Percentiles rank a stretch among this genome's conserved stretches.
phyloP scores from a whole-genome alignment of 2,329 filamentous ascomycete species.

The Diaporthe longicolla region DNA sequence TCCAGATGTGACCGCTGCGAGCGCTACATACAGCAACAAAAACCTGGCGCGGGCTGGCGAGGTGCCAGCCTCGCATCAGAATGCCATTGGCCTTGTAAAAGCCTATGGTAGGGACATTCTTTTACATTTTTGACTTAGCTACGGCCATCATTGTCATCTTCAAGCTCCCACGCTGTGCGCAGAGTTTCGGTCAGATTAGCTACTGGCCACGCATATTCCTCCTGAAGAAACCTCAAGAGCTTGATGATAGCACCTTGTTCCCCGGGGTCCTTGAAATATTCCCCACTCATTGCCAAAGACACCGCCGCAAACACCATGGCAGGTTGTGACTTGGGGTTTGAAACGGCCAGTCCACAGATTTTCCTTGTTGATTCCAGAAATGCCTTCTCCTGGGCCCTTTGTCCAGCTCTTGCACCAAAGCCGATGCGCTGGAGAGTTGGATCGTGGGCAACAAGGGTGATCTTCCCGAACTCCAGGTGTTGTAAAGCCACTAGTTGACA shows the following conservation, averaged over 20 bases:
- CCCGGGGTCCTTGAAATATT: background rate
- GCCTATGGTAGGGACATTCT: too few species aligned
- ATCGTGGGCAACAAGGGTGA: background rate
- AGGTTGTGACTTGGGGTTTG: background rate
- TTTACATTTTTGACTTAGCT: background rate
- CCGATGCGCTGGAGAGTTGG: background rate
- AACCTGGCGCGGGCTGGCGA: too few species aligned
- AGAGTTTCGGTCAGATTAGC: background rate
- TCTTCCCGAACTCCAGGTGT: too few species aligned
- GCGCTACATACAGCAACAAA: background rate
- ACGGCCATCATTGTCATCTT: background rate
- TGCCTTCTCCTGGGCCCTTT: background rate
- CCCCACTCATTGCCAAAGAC: too few species aligned
- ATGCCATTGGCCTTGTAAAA: too few species aligned
- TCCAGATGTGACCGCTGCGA: background rate
- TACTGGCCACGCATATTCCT: background rate
- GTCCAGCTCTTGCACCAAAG: conserved; percentile 1
- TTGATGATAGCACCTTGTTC: background rate
- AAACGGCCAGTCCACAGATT: background rate
- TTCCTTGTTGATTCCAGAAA: background rate
- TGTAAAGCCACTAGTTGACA: too few species aligned
- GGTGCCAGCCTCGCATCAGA: too few species aligned
- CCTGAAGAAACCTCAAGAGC: background rate
- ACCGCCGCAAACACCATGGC: background rate
- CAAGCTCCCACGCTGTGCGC: background rate